Evolutionary conservation across 2,329 filamentous ascomycete species (phyloP).

Genomic region (Penicillium sp.): DNA sequence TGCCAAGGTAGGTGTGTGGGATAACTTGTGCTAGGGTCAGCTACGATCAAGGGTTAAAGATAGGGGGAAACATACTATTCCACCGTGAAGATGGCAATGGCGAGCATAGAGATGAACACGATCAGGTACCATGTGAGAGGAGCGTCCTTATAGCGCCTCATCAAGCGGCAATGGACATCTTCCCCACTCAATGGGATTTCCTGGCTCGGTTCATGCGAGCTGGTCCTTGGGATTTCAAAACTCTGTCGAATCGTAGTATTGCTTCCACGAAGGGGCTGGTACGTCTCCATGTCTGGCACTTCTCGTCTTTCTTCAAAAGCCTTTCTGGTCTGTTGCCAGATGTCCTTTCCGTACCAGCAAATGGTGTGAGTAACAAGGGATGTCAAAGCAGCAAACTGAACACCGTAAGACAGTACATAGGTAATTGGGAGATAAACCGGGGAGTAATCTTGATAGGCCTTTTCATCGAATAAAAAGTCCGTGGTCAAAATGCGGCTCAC

Average conservation of each 20-base stretch:
- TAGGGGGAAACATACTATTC: slow-evolving; percentile 64
- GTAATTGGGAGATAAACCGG: slow-evolving; percentile 83
- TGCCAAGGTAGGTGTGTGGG: slow-evolving; percentile 85
- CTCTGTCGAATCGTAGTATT: slow-evolving; percentile 11
- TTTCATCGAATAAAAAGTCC: slow-evolving; percentile 74
- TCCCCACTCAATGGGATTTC: slow-evolving; percentile 63
- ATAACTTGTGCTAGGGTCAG: slow-evolving; percentile 53
- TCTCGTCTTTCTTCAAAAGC: slow-evolving; percentile 64
- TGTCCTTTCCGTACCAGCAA: slow-evolving; percentile 83
- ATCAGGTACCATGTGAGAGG: slow-evolving; percentile 77
- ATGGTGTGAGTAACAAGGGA: slow-evolving; percentile 77
- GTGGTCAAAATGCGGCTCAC: slow-evolving; percentile 75
- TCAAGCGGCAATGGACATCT: slow-evolving; percentile 80
- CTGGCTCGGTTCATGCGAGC: slow-evolving; percentile 26
- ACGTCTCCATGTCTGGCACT: slow-evolving; percentile 50
- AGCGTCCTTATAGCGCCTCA: slow-evolving; percentile 79
- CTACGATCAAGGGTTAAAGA: neutral
- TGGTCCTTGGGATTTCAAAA: slow-evolving; percentile 13
- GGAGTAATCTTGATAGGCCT: slow-evolving; percentile 77
- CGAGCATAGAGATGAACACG: slow-evolving; percentile 73
- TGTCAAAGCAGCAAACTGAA: slow-evolving; percentile 80
- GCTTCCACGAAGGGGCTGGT: slow-evolving; percentile 51
- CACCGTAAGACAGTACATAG: slow-evolving; percentile 80
- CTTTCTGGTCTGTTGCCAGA: slow-evolving; percentile 71
- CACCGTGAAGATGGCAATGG: slow-evolving; percentile 77